Base-by-base conservation (phyloP, 495 filamentous ascomycete species). In the Pseudoneurospora amorphoporcata region DNA sequence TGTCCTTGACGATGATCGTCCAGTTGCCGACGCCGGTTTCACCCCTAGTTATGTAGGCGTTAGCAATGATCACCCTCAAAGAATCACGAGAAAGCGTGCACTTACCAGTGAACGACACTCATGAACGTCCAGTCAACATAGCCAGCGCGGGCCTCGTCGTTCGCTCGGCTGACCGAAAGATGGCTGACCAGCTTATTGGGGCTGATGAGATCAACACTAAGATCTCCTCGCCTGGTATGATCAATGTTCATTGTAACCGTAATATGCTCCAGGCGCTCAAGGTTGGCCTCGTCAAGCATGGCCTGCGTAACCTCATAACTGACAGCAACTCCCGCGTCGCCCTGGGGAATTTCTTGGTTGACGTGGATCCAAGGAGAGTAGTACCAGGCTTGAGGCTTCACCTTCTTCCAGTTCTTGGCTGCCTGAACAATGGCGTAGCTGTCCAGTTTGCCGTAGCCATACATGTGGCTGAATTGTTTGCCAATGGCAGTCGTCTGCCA, bases 121-220 rank as follows among this genome's bases (percentile, higher is more conserved):
- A 98, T 98, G 75, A 99, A 99, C 2, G 95, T 97, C 95, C 95
- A 99, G 83, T 99, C 93, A 43, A 89, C 84, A 77, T 98, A 99
- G n/a, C 95, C 95, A 45, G 80, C 80, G 1, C 80, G 76, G 47
- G 84, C 86, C 0, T 84, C 82, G 79, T 99, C 95, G 32, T 84
- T 76, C 38, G 83, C 83, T 70, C 95, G 89, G 2, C 89, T 84
- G 19, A 90, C 90, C 68, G 94, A 91, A 42, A 99, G 88, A 75
- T 97, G 90, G 79, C 92, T 96, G 71, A 95, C 82, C 47, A 98
- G 79, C 29, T 92, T 92, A 69, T 88, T 84, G 0, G 95, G 95
- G 72, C 92, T 95, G 76, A 93, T 90, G 41, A 99, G 82, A 78
- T 99, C 95, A 69, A 98, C 95, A 77, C 92, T 97, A 41, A 99